Conservation (phyloP, 306 rosid genomes). For the Casuarina glauca region DNA sequence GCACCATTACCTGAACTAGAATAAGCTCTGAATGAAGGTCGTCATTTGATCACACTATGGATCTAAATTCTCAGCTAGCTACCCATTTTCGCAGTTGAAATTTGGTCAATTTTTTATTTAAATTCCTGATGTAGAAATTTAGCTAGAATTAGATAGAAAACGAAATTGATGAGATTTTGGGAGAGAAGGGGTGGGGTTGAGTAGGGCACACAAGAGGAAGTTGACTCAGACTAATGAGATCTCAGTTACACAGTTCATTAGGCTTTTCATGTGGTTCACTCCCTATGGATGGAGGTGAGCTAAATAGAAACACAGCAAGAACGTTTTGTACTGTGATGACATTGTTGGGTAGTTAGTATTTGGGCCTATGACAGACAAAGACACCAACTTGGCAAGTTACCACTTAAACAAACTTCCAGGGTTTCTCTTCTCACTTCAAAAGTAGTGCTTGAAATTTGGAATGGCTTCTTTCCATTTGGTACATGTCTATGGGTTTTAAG, state of each 20-base stretch:
- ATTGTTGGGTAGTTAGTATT: too few relatives aligned
- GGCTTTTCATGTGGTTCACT: not conserved
- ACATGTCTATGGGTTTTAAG: not conserved
- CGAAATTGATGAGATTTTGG: not conserved
- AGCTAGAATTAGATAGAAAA: not conserved
- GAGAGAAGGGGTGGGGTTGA: not conserved
- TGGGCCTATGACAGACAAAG: not conserved
- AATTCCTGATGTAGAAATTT: not conserved
- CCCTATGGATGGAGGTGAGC: too few relatives aligned
- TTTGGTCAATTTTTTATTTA: not conserved
- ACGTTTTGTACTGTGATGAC: too few relatives aligned
- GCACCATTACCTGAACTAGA: not conserved
- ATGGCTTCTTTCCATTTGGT: not conserved
- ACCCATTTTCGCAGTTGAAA: not conserved
- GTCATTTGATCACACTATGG: not conserved
- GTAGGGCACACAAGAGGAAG: not conserved
- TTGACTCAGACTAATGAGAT: not conserved
- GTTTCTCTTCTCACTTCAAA: not conserved
- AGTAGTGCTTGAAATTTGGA: not conserved
- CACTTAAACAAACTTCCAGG: not conserved
- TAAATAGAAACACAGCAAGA: too few relatives aligned
- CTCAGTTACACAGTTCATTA: not conserved
- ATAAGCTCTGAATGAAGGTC: not conserved
- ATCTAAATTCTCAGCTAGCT: not conserved
- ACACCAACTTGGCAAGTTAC: not conserved